Base-by-base conservation (phyloP, 1,284 basidiomycete genomes). In the Boletus hoseneyae region DNA sequence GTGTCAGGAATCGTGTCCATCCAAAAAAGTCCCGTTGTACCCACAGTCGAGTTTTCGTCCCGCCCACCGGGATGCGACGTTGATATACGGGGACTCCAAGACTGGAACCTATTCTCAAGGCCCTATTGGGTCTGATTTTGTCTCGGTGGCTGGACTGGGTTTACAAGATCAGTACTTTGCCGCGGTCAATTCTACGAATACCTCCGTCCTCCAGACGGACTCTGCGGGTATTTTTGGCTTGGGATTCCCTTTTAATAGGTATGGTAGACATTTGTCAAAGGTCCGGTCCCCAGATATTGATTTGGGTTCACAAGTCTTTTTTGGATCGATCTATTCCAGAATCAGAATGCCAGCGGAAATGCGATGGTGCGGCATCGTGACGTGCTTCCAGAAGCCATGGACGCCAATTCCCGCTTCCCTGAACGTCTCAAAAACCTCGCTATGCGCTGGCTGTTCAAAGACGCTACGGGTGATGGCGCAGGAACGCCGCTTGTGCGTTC, bases 211-310 rank as follows among this genome's bases (percentile, higher is more conserved):
- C 29, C 64, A 73, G 23, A 73, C 70, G 1, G 71, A 71, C 3
- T 68, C 73, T 15, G 68, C 70, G 19, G 80, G 80, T 2, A 79
- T 82, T 35, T 72, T 82, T 52, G 81, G 80, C 1, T 65, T 82
- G n/a, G 80, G 80, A 0, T 82, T 82, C 45, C 78, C 79, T 6
- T 60, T 73, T n/a, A 76, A 75, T 48, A 80, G 77, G 79, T 77
- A 19, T 11, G 62, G 55, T 2, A 11, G 10, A 9, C 29, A 10
- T n/a, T 42, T 16, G 10, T 25, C 15, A 16, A 6, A 10, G 12
- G 37, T 27, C 18, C 10, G 11, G 37, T 27, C 19, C 10, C 13
- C 19, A 8, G 6, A 9, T 47, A 15, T 32, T 57, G 30, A 59
- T 34, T 30, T 9, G 49, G 7, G 40, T 47, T 27, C 45, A 46